Evolutionary conservation across 2,329 filamentous ascomycete species (phyloP).

Genomic region (Xylaria sp.): DNA sequence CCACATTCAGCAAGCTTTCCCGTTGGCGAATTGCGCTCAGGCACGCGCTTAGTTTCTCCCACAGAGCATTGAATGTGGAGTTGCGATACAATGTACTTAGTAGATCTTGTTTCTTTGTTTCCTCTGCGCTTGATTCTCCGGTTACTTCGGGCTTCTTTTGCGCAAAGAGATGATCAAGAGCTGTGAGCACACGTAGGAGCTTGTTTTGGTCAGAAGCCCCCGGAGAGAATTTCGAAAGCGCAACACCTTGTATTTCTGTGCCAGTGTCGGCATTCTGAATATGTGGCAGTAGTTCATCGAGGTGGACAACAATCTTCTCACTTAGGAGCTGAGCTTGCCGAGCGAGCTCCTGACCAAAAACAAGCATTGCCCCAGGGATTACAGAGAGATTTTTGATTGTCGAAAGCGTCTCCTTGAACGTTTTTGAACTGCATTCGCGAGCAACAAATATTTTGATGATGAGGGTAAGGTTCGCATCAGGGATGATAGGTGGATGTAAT

Average conservation of each 20-base stretch:
- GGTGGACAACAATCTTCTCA: slow-evolving; percentile 83
- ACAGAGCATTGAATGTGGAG: slow-evolving; percentile 87
- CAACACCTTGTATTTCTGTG: slow-evolving; percentile 94
- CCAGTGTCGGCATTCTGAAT: slow-evolving; percentile 88
- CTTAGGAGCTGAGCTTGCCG: slow-evolving; percentile 86
- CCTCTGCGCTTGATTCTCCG: slow-evolving; percentile 61
- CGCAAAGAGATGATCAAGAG: slow-evolving; percentile 93
- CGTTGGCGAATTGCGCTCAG: slow-evolving; percentile 88
- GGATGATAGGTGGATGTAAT: slow-evolving; percentile 84
- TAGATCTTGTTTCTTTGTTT: slow-evolving; percentile 81
- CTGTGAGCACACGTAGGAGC: slow-evolving; percentile 88
- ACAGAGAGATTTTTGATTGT: slow-evolving; percentile 98
- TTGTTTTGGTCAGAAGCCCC: slow-evolving; percentile 97
- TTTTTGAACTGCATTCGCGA: slow-evolving; percentile 95
- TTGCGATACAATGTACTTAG: slow-evolving; percentile 91
- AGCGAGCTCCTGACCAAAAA: slow-evolving; percentile 94
- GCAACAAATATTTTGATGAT: slow-evolving; percentile 98
- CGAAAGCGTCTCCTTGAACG: slow-evolving; percentile 95
- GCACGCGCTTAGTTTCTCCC: slow-evolving; percentile 91
- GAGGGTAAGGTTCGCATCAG: slow-evolving; percentile 87
- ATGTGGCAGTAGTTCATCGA: slow-evolving; percentile 85
- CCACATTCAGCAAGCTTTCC: slow-evolving; percentile 96
- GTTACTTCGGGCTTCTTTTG: slow-evolving; percentile 69
- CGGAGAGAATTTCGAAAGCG: slow-evolving; percentile 94
- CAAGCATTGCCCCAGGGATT: slow-evolving; percentile 87